Conservation (phyloP, 2,329 filamentous ascomycete species). For the Sporothrix dimorphospora region DNA sequence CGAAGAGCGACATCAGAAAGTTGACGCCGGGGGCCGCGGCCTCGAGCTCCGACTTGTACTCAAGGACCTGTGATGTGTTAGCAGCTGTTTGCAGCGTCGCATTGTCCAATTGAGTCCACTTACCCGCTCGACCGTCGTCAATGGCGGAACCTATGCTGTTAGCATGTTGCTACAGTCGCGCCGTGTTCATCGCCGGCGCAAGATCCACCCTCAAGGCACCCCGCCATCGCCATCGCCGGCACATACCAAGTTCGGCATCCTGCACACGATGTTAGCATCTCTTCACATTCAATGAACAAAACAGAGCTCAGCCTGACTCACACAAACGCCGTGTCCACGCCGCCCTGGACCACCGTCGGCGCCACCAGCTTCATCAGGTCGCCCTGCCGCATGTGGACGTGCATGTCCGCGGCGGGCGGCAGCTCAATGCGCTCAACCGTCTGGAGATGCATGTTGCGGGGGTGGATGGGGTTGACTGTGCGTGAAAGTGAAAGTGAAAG, state of each 20-base stretch:
- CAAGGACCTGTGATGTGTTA: conserved; percentile 56
- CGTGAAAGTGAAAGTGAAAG: neutral
- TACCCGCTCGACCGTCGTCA: conserved; percentile 31
- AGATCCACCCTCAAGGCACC: neutral
- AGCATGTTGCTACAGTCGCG: neutral
- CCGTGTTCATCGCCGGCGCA: neutral
- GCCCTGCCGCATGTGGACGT: conserved; percentile 72
- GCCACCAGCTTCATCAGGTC: conserved; percentile 62
- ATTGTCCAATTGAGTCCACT: neutral
- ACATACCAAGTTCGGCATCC: conserved; percentile 46
- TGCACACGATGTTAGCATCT: conserved; percentile 63
- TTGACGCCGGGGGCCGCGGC: conserved; percentile 64
- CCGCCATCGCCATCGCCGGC: neutral
- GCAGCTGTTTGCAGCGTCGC: neutral
- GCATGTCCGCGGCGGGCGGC: conserved; percentile 68
- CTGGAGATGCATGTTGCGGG: conserved; percentile 39
- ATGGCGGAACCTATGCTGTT: conserved; percentile 33
- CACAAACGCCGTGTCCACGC: conserved; percentile 37
- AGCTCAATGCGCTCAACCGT: conserved; percentile 49
- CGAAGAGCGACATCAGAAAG: conserved; percentile 73
- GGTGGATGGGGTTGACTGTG: neutral
- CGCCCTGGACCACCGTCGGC: conserved; percentile 45
- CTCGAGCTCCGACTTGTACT: conserved; percentile 65
- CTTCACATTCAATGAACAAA: conserved; percentile 39
- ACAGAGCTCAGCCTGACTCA: neutral